Evolutionary conservation across 495 filamentous ascomycete genomes (phyloP).

Genomic region (Neurospora sp.): DNA sequence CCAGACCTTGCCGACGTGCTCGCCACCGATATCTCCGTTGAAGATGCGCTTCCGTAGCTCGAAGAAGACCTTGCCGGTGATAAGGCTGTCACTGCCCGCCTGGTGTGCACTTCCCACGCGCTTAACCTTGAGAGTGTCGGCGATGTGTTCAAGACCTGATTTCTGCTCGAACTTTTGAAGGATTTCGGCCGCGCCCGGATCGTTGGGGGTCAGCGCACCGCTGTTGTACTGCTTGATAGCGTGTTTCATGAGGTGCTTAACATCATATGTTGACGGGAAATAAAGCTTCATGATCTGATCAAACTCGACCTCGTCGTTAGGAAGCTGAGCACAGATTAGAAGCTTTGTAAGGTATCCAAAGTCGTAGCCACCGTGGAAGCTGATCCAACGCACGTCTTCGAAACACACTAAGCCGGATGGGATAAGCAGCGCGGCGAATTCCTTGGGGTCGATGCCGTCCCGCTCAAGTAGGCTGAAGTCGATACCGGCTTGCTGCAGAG

Average conservation of each 20-base stretch:
- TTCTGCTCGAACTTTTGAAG: slow-evolving; percentile 74
- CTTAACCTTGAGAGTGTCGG: slow-evolving; percentile 82
- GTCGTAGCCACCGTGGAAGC: slow-evolving; percentile 98
- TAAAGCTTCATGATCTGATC: slow-evolving; percentile 74
- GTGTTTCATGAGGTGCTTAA: slow-evolving; percentile 90
- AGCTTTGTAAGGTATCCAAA: slow-evolving; percentile 96
- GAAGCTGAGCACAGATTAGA: slow-evolving; percentile 66
- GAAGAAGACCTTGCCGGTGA: slow-evolving; percentile 92
- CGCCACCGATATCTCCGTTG: slow-evolving; percentile 64
- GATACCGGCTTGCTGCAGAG: slow-evolving; percentile 75
- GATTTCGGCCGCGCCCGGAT: slow-evolving; percentile 53
- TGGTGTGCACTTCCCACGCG: slow-evolving; percentile 78
- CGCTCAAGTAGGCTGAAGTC: slow-evolving; percentile 74
- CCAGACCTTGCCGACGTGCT: slow-evolving; percentile 79
- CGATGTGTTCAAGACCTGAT: slow-evolving; percentile 83
- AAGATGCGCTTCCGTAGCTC: slow-evolving; percentile 77
- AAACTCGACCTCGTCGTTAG: slow-evolving; percentile 80
- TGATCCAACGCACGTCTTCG: slow-evolving; percentile 87
- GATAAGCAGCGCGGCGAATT: slow-evolving; percentile 82
- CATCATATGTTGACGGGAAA: slow-evolving; percentile 88
- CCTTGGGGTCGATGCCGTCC: slow-evolving; percentile 81
- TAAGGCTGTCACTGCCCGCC: slow-evolving; percentile 80
- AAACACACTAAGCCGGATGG: slow-evolving; percentile 84
- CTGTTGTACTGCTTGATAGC: slow-evolving; percentile 52
- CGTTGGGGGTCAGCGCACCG: slow-evolving; percentile 54